Evolutionary conservation across 768 basidiomycete genomes (phyloP), one percentile per base, ranked within the genome.

Genomic region (Galerina marginata): DNA sequence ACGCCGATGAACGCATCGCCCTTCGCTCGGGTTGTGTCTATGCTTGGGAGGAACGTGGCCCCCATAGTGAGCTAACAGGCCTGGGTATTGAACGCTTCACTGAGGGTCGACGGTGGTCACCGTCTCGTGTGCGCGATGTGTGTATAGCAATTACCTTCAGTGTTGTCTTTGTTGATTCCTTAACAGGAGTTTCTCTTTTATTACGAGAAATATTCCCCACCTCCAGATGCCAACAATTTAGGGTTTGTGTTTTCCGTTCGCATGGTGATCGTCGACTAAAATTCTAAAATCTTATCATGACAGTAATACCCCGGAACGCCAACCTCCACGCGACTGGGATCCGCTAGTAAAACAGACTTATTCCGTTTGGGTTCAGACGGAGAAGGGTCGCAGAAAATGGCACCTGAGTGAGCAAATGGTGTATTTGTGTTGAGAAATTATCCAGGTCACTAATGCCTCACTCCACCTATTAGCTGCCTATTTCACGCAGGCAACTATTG

Each of bases 51-150:
- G 91, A 92, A 69, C 80, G 90, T 49, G 85, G 85, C 23, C 87
- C 90, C 14, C 85, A 87, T 65, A 83, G 84, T 23, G 91, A 91
- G 72, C 84, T 90, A 12, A 90, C 88, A 2, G 90, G 91, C 12
- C 80, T 91, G 36, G 89, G 90, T 33, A 93, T 93, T 69, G 92
- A 93, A 69, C 83, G 92, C 29, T 93, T 92, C 74, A 93, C 92
- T 4, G 92, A 93, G 71, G 92, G 92, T 23, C 82, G 88, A 67
- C 82, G 88, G 64, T 93, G 92, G 92, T 90, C 89, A 43, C 87
- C 92, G 42, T 92, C 90, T 50, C 86, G 92, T 56, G 91, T 93
- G 58, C 84, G 92, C 73, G 92, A 93, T 72, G 91, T 90, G 68
- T 61, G 87, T 75, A 25, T 36, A 47, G 64, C 55, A 53, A 50